These are phyloP conservation scores for Vinca minor DNA, from an alignment of 257 asterid species.

Conservation along the genomic window DNA sequence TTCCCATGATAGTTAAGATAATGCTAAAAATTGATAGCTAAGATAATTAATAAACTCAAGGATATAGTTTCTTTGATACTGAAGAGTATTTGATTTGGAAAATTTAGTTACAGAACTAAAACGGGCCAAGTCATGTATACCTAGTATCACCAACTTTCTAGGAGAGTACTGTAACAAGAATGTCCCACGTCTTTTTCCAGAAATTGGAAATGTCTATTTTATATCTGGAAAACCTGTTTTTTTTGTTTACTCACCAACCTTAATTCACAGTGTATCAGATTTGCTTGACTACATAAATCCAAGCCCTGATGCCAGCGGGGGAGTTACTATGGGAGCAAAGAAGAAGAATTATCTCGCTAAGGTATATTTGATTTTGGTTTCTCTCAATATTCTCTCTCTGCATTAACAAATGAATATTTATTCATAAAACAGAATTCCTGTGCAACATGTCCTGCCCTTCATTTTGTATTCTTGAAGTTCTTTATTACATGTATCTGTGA, in stretches of 20 bases:
- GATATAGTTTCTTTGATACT: neutral
- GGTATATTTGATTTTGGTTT: constrained; percentile 50
- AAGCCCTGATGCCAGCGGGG: constrained; percentile 68
- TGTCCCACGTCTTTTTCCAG: neutral
- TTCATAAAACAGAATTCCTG: neutral
- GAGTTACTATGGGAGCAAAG: constrained; percentile 56
- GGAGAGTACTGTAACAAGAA: constrained; percentile 1
- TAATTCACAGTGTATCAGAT: constrained; percentile 70
- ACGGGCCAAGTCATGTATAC: neutral
- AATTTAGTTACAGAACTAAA: constrained; percentile 2
- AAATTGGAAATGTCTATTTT: neutral
- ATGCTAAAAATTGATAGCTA: neutral
- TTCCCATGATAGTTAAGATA: neutral
- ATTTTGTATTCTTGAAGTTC: neutral
- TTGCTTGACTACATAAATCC: constrained; percentile 89
- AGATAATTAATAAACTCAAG: neutral
- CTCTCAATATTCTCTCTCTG: no score
- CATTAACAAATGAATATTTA: neutral
- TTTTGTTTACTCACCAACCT: constrained; percentile 17
- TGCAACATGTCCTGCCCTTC: neutral
- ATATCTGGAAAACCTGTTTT: neutral
- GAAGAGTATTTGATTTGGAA: neutral
- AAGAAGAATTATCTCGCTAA: constrained; percentile 53
- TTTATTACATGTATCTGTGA: neutral
- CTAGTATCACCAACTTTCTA: no score